Percentiles rank a stretch among this genome's conserved stretches.
Conservation (phyloP, 331 rosid species). For the Dryas integrifolia region DNA sequence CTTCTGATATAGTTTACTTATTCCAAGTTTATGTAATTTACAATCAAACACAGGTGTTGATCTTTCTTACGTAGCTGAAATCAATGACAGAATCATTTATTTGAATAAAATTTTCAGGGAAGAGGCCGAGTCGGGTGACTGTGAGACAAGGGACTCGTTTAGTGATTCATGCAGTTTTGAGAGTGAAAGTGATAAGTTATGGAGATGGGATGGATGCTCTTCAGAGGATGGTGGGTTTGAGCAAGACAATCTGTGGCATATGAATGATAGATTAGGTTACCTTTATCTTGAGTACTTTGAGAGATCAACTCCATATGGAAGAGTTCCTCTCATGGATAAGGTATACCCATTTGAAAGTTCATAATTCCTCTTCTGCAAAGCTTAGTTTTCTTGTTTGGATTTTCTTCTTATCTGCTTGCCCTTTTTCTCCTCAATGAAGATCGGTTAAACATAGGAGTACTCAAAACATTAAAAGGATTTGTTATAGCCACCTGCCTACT, state of each 20-base stretch:
- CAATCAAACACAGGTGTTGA: not conserved
- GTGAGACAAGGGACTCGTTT: constrained; percentile 76
- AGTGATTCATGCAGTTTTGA: constrained; percentile 83
- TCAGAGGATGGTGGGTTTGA: constrained; percentile 88
- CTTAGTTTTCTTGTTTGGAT: not conserved
- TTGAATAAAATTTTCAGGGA: constrained; percentile 47
- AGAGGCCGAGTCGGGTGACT: constrained; percentile 72
- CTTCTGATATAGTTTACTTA: not conserved
- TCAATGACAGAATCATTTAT: constrained; percentile 2
- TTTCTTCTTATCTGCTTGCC: not conserved
- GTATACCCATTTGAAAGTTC: constrained; percentile 27
- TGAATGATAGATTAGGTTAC: constrained; percentile 70
- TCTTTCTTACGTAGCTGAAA: not conserved
- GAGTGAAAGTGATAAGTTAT: constrained; percentile 76
- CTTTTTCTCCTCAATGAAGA: constrained; percentile 3
- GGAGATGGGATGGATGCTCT: constrained; percentile 92
- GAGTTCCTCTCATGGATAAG: constrained; percentile 99
- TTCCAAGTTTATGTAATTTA: not conserved
- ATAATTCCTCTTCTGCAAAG: constrained; percentile 21
- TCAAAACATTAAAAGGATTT: constrained; percentile 3
- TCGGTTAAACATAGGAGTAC: constrained; percentile 21
- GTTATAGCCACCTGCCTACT: constrained; percentile 16
- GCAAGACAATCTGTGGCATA: constrained; percentile 54
- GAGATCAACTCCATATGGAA: constrained; percentile 86
- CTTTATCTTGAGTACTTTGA: constrained; percentile 81